Percentiles rank a stretch among this genome's conserved stretches.
Conservation (phyloP, 129 eudicot species). For the Artemisia tridentata region DNA sequence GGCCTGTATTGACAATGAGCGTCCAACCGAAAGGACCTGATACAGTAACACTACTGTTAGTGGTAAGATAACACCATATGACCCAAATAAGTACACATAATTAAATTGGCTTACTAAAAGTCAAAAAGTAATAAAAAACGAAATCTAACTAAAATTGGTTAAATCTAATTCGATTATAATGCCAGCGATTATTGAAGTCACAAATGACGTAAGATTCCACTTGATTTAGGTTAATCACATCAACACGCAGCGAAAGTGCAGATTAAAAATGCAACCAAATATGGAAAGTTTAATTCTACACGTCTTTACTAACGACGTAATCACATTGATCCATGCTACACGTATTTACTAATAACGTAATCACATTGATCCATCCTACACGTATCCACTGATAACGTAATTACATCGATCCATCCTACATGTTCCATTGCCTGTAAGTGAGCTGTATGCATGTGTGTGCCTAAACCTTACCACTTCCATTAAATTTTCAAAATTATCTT, state of each 20-base stretch:
- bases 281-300: conserved; percentile 12
- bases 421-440: background rate
- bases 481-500: background rate
- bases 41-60: background rate
- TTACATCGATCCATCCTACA: background rate
- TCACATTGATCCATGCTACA: background rate
- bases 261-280: conserved; percentile 12
- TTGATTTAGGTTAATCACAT: background rate
- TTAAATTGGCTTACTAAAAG: background rate
- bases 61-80: conserved; percentile 2
- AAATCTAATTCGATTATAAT: background rate
- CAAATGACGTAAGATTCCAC: conserved; percentile 4
- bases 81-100: conserved; percentile 1
- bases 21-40: conserved; percentile 91
- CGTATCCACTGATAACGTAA: conserved; percentile 6
- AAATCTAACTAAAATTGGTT: too few relatives aligned
- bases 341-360: background rate
- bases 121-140: too few relatives aligned
- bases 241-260: background rate
- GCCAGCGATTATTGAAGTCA: background rate
- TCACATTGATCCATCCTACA: background rate
- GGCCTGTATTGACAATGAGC: conserved; percentile 87
- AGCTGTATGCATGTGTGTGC: background rate
- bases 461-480: conserved; percentile 7
- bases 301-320: conserved; percentile 1